Evolutionary conservation across 768 basidiomycete genomes (phyloP).

Genomic region (Tricholoma saponaceum): DNA sequence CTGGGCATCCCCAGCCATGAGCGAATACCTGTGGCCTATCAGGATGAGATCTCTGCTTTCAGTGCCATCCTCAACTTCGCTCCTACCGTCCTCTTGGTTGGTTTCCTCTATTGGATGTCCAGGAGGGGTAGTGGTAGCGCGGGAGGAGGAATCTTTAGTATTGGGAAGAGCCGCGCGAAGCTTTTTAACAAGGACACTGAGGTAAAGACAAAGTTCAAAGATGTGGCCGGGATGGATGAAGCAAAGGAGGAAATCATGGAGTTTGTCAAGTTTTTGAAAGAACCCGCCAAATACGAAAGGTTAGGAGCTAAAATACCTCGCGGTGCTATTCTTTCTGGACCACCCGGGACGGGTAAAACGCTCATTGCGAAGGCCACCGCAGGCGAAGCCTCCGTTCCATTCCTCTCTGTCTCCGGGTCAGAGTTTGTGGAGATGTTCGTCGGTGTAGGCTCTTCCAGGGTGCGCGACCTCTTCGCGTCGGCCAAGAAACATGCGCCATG

Average conservation of each 20-base stretch:
- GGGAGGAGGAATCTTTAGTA: constrained; percentile 91
- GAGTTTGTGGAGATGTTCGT: constrained; percentile 99
- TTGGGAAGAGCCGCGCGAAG: constrained; percentile 93
- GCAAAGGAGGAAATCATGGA: constrained; percentile 99
- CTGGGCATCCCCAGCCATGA: constrained; percentile 89
- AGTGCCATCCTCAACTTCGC: constrained; percentile 85
- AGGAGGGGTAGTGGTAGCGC: constrained; percentile 63
- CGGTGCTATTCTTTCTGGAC: constrained; percentile 91
- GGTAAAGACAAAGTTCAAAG: constrained; percentile 89
- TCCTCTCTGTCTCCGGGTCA: constrained; percentile 97
- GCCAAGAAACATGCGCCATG: constrained; percentile 98
- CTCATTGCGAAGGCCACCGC: constrained; percentile 97
- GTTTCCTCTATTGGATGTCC: constrained; percentile 86
- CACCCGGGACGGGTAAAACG: constrained; percentile 98
- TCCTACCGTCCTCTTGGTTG: constrained; percentile 90
- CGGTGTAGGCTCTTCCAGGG: constrained; percentile 95
- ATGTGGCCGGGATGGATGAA: constrained; percentile 99
- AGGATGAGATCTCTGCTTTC: constrained; percentile 86
- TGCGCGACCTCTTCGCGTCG: constrained; percentile 94
- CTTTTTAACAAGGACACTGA: constrained; percentile 97
- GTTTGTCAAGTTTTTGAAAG: constrained; percentile 98
- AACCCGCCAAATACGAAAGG: constrained; percentile 90
- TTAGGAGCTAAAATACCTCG: constrained; percentile 98
- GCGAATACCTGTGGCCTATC: constrained; percentile 95
- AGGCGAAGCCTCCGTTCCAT: constrained; percentile 95